Base-by-base conservation (phyloP, 2,329 filamentous ascomycete genomes). In the Exophiala phaeomuriformis region DNA sequence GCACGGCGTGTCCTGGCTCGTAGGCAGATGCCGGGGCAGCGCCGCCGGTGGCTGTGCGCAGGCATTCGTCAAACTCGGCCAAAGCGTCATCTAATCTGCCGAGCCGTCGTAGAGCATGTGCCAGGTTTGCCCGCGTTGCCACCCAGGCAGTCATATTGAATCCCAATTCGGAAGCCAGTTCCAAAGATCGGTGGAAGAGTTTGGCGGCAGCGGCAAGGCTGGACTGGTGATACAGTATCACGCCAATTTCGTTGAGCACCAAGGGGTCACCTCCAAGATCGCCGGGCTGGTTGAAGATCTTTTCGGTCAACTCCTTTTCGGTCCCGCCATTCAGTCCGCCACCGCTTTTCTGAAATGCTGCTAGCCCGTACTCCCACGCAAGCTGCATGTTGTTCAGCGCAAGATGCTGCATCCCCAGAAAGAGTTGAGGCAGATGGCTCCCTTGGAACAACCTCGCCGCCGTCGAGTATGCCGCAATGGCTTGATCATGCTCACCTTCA, bases 391-490 rank as follows among this genome's bases (percentile, higher is more conserved):
- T 97, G 70, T 95, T 95, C 56, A 98, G 79, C 12, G 91, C 89
- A 45, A 97, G 84, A 70, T 98, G 94, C 69, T 98, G 94, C 93
- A 98, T 98, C 4, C 94, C 93, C 29, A 98, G 75, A 68, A 97
- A 98, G 2, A 98, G 81, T 65, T 95, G 91, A 0, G 93, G 93
- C 1, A 98, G 77, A 68, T 98, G 94, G 0, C 91, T 97, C 37
- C 93, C 93, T 75, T 96, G 95, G 71, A 98, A 98, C 0, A 98
- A 75, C 37, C 93, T 81, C 1, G 91, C 91, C 0, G 93, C 93
- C 0, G 93, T 98, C 31, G 88, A 95, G 72, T 98, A 98, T 0
- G 94, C 93, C 5, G 90, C 94, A 59, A 98, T 96, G 45, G 93
- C 93, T 72, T 98, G 93, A 68, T 98, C 93, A 69, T 97, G 90